phyloP scores from a whole-genome alignment of 495 filamentous ascomycete genomes.

The Aspergillus incahuasiensis region DNA sequence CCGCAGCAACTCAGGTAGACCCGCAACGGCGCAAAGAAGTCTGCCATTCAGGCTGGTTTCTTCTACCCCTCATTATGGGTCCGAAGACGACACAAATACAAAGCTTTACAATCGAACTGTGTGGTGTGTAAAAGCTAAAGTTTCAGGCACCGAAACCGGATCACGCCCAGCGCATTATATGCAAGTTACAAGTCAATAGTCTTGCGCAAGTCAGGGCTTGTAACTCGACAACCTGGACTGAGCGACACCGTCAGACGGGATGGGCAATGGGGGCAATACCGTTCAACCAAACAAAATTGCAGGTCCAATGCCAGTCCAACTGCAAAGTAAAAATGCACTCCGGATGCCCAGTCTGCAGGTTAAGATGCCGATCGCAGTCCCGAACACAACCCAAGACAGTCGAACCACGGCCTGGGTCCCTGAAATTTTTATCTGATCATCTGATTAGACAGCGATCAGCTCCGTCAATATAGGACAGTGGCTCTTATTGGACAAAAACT shows the following conservation, averaged over 20 bases:
- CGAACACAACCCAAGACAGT: not conserved
- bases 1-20: not conserved
- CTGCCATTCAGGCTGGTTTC: not conserved
- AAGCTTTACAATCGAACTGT: not conserved
- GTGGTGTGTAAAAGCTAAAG: not conserved
- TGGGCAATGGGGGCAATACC: too few species aligned
- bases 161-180: not conserved
- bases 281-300: too few species aligned
- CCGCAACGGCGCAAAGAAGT: not conserved
- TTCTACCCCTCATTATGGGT: not conserved
- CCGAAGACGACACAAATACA: not conserved
- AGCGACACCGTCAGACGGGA: too few species aligned
- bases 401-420: not conserved
- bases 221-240: too few species aligned
- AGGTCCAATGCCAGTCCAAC: too few species aligned
- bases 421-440: conserved; percentile 3
- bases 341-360: not conserved
- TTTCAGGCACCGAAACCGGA: not conserved
- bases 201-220: too few species aligned
- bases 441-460: conserved; percentile 8
- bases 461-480: not conserved
- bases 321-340: too few species aligned
- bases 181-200: too few species aligned
- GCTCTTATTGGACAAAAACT: not conserved
- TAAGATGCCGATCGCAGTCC: not conserved